A percentile compares a stretch with the other conserved stretches of the same genome.
Conservation (phyloP, 1,284 basidiomycete species). For the Boletellus deceptivus region DNA sequence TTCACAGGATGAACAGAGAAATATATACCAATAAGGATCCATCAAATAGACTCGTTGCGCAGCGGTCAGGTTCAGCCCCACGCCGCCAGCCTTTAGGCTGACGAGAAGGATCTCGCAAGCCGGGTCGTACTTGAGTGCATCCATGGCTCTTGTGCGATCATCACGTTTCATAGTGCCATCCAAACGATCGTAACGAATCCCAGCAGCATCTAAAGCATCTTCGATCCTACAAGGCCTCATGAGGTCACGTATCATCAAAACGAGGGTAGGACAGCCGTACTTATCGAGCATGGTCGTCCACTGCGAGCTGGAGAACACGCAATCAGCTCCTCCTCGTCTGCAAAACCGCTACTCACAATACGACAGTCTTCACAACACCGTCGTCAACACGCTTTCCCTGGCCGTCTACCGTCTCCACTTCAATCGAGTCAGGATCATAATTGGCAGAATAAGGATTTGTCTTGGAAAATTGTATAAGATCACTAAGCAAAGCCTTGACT, state of each 20-base stretch:
- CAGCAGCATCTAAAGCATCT: constrained; percentile 79
- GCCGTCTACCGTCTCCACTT: constrained; percentile 72
- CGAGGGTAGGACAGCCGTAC: constrained; percentile 39
- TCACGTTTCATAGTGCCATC: constrained; percentile 98
- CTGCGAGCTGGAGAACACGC: constrained; percentile 63
- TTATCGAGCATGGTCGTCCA: constrained; percentile 97
- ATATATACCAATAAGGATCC: constrained; percentile 87
- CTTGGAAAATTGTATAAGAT: constrained; percentile 74
- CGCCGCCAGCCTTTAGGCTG: constrained; percentile 94
- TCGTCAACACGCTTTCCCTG: constrained; percentile 70
- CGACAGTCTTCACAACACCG: constrained; percentile 80
- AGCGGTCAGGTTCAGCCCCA: constrained; percentile 92
- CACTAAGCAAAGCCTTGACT: constrained; percentile 73
- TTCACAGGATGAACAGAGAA: constrained; percentile 2
- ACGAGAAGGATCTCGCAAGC: constrained; percentile 90
- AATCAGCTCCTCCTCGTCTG: constrained; percentile 19
- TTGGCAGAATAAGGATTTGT: constrained; percentile 82
- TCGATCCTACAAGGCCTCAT: constrained; percentile 59
- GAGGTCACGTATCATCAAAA: constrained; percentile 9
- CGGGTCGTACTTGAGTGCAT: constrained; percentile 82
- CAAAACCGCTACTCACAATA: constrained; percentile 65
- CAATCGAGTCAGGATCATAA: constrained; percentile 70
- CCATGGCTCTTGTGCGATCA: constrained; percentile 87
- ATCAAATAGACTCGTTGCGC: constrained; percentile 91
- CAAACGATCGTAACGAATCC: constrained; percentile 84